Base-by-base conservation (phyloP, 805 yeast genomes). In the Grigorovia jiainica region DNA sequence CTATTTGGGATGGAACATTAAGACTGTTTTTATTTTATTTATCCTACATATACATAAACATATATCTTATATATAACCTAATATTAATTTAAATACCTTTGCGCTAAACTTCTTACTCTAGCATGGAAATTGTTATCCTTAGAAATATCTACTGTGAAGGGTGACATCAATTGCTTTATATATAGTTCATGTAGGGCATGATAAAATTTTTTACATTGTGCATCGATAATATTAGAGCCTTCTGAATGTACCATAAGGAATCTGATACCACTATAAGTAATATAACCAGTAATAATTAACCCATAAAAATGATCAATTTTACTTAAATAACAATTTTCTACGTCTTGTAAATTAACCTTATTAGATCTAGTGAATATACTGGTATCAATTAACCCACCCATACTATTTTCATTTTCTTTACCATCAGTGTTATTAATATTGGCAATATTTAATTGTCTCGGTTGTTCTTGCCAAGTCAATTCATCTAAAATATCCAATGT, bases 401-500 rank as follows among this genome's bases (percentile, higher is more conserved):
- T 13, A 27, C 5, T 27, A 4, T 4, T 7, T 9, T n/a, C 30
- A 25, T 7, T 11, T 13, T 13, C 31, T 4, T 13, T 32, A 16
- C 40, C 16, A 23, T 24, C 23, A 8, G 31, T 17, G 20, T 34
- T 23, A 34, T 19, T 20, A n/a, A n/a, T n/a, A n/a, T n/a, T n/a
- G n/a, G n/a, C n/a, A n/a, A n/a, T n/a, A 31, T 30, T 34, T 15
- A 34, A 11, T 13, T 20, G 34, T 5, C 16, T 31, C 6, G 44
- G 44, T 18, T 15, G 27, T 29, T 31, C 16, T n/a, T 76, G 73
- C 90, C 95, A 87, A 57, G 87, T 97, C 2, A 78, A 63, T 52
- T 89, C 95, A 48, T 92, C 96, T 0, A 92, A 78, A n/a, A 92
- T 71, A 60, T 92, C 98, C 30, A 92, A 63, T 2, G 97, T 78